Evolutionary conservation across 169 alveolate species (phyloP), one percentile per base, ranked within the genome.

Genomic region (Plasmodium billcollinsi): DNA sequence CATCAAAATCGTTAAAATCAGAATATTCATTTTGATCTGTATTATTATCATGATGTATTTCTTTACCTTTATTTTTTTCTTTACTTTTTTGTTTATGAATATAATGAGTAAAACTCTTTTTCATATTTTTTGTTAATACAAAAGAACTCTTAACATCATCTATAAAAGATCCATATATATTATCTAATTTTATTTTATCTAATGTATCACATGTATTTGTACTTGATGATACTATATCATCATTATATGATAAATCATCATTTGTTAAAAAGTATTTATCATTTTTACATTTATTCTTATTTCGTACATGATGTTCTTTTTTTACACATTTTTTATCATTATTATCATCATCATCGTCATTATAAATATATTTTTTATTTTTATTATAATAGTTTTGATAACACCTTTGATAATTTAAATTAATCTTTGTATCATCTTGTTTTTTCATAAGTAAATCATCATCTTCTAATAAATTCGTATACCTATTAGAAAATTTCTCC

Each of bases 51-150:
- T 49, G n/a, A n/a, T 8, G 20, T 65, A 65, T 63, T n/a, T 14
- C 26, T n/a, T 1, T 29, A 8, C 24, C 18, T 15, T 65, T 76
- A 20, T 52, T 47, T 39, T 65, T 65, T 49, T 49, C 20, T 65
- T 76, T 76, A 50, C 20, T 63, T 20, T 73, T 73, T 52, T 73
- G 58, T 26, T 76, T 65, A 50, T 76, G 71, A 24, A 65, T 65
- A 24, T 50, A 76, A 50, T 65, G 26, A 47, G 65, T 76, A 65
- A 63, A 76, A 11, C 71, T 58, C 26, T 65, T 76, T 50, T 76
- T 76, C 89, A 76, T 76, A 18, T 76, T 65, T 58, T 20, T 65
- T 20, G 89, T 76, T 14, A 76, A 52, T 21, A 76, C 47, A 39
- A 65, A 65, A 9, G 89, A 76, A 21, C 18, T 65, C 18, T 76